Conservation (phyloP, 352 stramenopile species). For the Pythium insidiosum region DNA sequence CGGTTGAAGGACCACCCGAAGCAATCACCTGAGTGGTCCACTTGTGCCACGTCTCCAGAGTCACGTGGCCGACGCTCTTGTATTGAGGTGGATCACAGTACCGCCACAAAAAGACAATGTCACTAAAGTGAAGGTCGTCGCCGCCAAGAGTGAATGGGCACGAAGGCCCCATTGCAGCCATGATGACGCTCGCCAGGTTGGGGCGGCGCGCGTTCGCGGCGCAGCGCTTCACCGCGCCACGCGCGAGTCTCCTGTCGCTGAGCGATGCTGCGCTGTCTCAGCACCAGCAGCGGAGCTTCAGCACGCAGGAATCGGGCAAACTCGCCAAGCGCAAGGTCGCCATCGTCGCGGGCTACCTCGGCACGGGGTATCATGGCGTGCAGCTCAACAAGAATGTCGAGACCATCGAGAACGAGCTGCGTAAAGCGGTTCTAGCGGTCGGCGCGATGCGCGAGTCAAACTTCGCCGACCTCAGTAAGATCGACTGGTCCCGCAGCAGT, state of each 20-base stretch:
- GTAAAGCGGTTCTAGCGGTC: constrained; percentile 61
- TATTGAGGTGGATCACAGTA: constrained; percentile 6
- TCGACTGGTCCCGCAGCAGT: constrained; percentile 86
- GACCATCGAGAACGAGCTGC: constrained; percentile 83
- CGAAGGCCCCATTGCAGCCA: not conserved
- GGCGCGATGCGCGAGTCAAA: constrained; percentile 86
- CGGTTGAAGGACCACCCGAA: no score
- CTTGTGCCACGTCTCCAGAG: not conserved
- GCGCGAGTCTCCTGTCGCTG: no score
- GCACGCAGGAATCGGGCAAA: no score
- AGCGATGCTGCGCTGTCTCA: no score
- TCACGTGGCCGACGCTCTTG: no score
- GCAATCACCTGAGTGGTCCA: not conserved
- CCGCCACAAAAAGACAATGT: not conserved
- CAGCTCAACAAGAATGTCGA: constrained; percentile 72
- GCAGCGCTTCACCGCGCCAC: no score
- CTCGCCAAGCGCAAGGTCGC: constrained; percentile 85
- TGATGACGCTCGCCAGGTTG: no score
- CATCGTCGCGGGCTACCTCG: constrained; percentile 79
- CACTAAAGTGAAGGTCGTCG: constrained; percentile 13
- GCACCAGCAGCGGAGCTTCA: constrained; percentile 1
- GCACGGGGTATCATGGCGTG: constrained; percentile 66
- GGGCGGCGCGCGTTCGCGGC: no score
- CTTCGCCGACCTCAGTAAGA: constrained; percentile 81
- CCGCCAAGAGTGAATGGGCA: no score